Evolutionary conservation across 768 basidiomycete species (phyloP).

Genomic region (Amanita molliuscula): DNA sequence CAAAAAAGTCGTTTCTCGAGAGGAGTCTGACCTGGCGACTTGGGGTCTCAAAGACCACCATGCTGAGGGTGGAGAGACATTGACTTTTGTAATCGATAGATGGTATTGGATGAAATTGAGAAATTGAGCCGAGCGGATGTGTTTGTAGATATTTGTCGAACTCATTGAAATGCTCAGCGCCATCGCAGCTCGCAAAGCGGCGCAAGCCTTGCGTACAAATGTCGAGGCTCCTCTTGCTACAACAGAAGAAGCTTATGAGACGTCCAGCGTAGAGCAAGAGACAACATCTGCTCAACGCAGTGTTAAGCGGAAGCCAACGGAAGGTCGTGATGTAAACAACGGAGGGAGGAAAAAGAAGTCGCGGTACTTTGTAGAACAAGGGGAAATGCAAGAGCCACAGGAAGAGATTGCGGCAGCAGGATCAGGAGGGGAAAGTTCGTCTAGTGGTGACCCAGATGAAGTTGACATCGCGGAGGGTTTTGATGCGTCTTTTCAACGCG

Average conservation of each 20-base stretch:
- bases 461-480: constrained; percentile 8
- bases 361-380: constrained; percentile 23
- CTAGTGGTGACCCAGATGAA: constrained; percentile 13
- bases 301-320: background rate
- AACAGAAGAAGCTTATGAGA: background rate
- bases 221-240: background rate
- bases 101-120: no score
- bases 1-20: no score
- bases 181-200: constrained; percentile 60
- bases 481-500: constrained; percentile 18
- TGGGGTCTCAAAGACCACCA: no score
- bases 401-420: constrained; percentile 28
- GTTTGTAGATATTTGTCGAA: constrained; percentile 6
- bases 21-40: no score
- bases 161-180: constrained; percentile 71
- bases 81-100: no score
- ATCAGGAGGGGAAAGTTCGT: constrained; percentile 25
- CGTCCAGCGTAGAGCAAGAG: background rate
- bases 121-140: no score
- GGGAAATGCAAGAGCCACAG: constrained; percentile 23
- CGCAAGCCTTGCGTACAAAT: constrained; percentile 19
- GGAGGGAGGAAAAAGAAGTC: constrained; percentile 12
- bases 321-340: background rate
- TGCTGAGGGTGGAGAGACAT: no score
- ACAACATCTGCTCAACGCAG: background rate